phyloP scores from a whole-genome alignment of 306 rosid genomes.

The Rosa chinensis region DNA sequence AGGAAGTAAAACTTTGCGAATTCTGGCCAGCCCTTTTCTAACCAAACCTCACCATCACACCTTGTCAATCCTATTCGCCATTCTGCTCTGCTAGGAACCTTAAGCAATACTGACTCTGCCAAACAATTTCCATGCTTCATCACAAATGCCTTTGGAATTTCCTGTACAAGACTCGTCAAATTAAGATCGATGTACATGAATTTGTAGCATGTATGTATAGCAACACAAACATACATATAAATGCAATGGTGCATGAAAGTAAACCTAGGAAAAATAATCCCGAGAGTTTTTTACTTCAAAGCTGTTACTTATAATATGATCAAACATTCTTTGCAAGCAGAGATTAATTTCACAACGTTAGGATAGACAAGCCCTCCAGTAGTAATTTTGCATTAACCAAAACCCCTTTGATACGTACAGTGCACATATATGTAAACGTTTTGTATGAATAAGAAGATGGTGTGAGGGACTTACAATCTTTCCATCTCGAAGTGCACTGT shows the following conservation, averaged over 20 bases:
- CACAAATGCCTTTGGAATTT: not conserved
- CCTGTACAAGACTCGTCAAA: not conserved
- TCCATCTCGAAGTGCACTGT: not conserved
- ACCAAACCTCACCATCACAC: not conserved
- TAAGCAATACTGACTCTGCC: not conserved
- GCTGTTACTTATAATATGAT: too few relatives aligned
- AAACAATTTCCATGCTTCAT: not conserved
- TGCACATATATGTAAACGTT: not conserved
- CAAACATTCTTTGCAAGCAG: too few relatives aligned
- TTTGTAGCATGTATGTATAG: not conserved
- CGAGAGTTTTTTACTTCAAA: too few relatives aligned
- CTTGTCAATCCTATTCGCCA: not conserved
- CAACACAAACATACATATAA: not conserved
- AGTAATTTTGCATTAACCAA: not conserved
- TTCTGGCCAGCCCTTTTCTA: constrained; percentile 5
- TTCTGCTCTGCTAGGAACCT: not conserved
- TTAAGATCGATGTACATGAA: not conserved
- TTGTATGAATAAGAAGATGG: not conserved
- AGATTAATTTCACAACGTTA: too few relatives aligned
- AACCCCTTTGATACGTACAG: not conserved
- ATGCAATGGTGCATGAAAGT: not conserved
- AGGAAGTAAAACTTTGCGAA: constrained; percentile 2
- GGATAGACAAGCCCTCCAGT: not conserved
- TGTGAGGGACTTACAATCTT: not conserved
- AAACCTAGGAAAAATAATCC: not conserved